Percentiles rank a stretch among this genome's conserved stretches.
Conservation (phyloP, 2,329 filamentous ascomycete species). For the Verticillium alfalfae region DNA sequence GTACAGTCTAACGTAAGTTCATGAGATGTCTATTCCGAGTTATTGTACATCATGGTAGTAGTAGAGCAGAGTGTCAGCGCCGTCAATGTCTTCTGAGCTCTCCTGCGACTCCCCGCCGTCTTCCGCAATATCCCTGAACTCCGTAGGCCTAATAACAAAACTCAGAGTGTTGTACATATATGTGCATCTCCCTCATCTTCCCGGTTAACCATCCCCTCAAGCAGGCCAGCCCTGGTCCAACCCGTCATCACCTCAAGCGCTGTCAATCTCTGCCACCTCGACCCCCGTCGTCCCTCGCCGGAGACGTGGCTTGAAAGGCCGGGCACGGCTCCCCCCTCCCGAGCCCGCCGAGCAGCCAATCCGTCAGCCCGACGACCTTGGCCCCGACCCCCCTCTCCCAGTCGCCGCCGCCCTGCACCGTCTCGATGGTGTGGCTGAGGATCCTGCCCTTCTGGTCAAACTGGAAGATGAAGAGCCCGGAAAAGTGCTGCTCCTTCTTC, state of each 20-base stretch:
- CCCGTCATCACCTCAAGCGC: no score
- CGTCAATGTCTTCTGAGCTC: neutral
- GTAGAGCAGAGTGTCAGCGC: neutral
- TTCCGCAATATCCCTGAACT: neutral
- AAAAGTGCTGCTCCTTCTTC: conserved; percentile 70
- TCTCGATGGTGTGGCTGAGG: conserved; percentile 86
- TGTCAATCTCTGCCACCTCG: neutral
- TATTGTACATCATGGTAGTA: neutral
- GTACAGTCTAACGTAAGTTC: neutral
- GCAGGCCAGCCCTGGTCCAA: neutral
- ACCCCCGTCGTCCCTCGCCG: neutral
- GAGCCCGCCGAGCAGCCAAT: conserved; percentile 86
- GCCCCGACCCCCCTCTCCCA: conserved; percentile 78
- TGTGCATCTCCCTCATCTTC: neutral
- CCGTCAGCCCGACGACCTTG: conserved; percentile 83
- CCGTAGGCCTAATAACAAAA: neutral
- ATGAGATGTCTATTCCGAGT: neutral
- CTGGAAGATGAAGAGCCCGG: conserved; percentile 89
- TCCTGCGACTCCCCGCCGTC: neutral
- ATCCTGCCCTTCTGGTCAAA: conserved; percentile 86
- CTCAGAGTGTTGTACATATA: neutral
- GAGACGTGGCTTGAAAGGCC: conserved; percentile 7
- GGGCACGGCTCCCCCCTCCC: conserved; percentile 24
- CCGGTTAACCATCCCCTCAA: neutral
- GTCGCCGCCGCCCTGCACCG: conserved; percentile 75